Conservation (phyloP, 2,329 filamentous ascomycete species). For the Graphium sp. region DNA sequence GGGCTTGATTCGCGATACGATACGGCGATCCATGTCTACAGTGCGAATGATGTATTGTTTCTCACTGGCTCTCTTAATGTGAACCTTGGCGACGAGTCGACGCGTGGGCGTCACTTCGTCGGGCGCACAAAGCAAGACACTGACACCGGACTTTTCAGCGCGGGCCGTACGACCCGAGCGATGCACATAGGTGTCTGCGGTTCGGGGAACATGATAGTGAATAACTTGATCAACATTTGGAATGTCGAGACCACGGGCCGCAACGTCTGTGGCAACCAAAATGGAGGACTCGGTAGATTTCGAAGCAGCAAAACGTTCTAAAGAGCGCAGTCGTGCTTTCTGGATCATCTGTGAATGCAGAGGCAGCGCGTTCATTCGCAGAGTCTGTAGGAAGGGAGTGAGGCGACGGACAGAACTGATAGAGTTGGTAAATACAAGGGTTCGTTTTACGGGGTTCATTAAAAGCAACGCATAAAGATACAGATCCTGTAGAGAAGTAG, state of each 20-base stretch:
- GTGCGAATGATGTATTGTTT: constrained; percentile 59
- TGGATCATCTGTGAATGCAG: constrained; percentile 92
- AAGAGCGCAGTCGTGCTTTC: constrained; percentile 81
- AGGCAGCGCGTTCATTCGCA: constrained; percentile 58
- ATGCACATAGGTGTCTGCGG: constrained; percentile 89
- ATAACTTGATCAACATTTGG: constrained; percentile 75
- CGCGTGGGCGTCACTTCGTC: constrained; percentile 80
- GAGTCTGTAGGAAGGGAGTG: constrained; percentile 66
- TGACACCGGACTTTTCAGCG: constrained; percentile 59
- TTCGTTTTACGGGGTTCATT: constrained; percentile 64
- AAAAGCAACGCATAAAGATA: constrained; percentile 82
- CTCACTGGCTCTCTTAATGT: constrained; percentile 36
- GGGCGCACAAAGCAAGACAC: constrained; percentile 75
- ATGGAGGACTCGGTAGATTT: constrained; percentile 40
- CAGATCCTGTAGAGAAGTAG: constrained; percentile 65
- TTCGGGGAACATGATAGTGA: constrained; percentile 87
- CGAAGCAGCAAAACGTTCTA: constrained; percentile 70
- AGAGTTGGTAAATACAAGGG: constrained; percentile 88
- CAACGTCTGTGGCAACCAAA: constrained; percentile 84
- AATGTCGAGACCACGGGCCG: constrained; percentile 86
- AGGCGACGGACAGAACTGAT: constrained; percentile 83
- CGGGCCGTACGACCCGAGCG: constrained; percentile 88
- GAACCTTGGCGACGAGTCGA: constrained; percentile 74
- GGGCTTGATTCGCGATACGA: constrained; percentile 60
- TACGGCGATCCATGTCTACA: constrained; percentile 65